Percentiles rank a stretch among this genome's conserved stretches.
These are phyloP conservation scores for Penicillium bovifimosum DNA, from an alignment of 495 filamentous ascomycete species.

Conservation along the genomic window DNA sequence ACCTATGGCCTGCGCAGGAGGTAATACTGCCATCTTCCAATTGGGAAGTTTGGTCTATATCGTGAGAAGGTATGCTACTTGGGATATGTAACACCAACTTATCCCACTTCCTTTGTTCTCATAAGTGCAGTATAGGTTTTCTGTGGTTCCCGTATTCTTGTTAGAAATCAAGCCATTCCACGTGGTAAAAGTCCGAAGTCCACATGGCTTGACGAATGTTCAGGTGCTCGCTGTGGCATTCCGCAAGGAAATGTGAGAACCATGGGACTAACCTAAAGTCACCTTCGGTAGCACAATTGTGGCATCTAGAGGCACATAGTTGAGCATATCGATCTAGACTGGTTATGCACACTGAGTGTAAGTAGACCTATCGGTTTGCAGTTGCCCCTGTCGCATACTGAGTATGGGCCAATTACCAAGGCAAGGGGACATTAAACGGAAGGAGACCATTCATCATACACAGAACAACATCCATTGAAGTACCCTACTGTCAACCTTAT, in stretches of 20 bases:
- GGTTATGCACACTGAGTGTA: background rate
- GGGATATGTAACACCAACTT: background rate
- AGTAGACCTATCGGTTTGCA: background rate
- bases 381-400: background rate
- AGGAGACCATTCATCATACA: background rate
- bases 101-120: background rate
- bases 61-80: background rate
- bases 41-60: background rate
- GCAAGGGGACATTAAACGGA: background rate
- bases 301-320: too few species aligned
- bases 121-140: background rate
- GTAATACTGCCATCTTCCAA: background rate
- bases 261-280: background rate
- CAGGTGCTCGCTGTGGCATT: background rate
- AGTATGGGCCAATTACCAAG: background rate
- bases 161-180: background rate
- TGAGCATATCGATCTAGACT: background rate
- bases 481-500: background rate
- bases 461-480: background rate
- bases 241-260: background rate
- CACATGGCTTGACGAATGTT: background rate
- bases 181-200: background rate
- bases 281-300: background rate
- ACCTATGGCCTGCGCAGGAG: background rate
- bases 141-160: background rate